Base-by-base conservation (phyloP, 108 stramenopile genomes). In the Cyclotella kingstonii region DNA sequence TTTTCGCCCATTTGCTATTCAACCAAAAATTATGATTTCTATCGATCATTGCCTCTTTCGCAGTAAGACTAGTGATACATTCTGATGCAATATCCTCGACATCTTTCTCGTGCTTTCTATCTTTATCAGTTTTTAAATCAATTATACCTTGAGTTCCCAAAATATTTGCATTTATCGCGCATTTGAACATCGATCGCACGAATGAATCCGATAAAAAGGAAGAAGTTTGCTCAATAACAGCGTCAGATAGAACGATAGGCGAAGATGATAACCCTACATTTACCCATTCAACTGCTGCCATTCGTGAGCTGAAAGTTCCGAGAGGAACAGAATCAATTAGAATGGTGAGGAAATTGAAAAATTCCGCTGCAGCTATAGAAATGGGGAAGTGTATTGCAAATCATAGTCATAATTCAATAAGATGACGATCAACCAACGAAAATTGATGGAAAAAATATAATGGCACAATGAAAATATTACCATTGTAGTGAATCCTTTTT, bases 41-140 rank as follows among this genome's bases (percentile, higher is more conserved):
- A 54, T 90, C 89, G 23, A 82, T 57, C 62, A 84, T 82, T 2
- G 88, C 86, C 74, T 90, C 92, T 54, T 84, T 93, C 5, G 92
- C 89, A 14, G 89, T 89, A 6, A 90, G 52, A 15, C 71, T 68
- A 41, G 79, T 56, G 23, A 84, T 78, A 28, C 82, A 82, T 28
- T 65, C 45, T 22, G 39, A 60, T 4, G 79, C 84, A 15, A 76
- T 66, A 44, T 81, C 72, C 10, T 52, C 54, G 43, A 93, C 56
- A 51, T 87, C 84, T 51, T 77, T 76, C 67, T 93, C 89, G 18
- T 78, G 79, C 46, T 87, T 84, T 27, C 70, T 45, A 59, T 93
- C 92, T 71, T 87, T 84, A 8, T 89, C 85, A 21, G 56, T 82
- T 59, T 90, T 90, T 22, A 69, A 56, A 31, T 59, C 15, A 40